These are phyloP conservation scores for Areca catechu DNA, from an alignment of 176 grass and related monocot species.

Conservation along the genomic window DNA sequence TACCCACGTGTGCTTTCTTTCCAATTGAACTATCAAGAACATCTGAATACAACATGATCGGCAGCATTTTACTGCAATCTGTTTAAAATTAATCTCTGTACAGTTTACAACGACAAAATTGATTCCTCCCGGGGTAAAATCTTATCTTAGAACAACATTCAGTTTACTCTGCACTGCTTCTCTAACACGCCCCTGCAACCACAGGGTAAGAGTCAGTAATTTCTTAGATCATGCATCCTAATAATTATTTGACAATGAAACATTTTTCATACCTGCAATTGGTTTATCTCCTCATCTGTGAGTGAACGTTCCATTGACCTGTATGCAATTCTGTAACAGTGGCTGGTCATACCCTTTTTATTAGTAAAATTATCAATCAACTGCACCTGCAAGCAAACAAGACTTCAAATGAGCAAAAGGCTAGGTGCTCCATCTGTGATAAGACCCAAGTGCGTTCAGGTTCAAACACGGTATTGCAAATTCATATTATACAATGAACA, in stretches of 20 bases:
- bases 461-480: too few species aligned
- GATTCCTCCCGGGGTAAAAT: conserved; percentile 13
- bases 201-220: conserved; percentile 6
- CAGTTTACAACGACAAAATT: background rate
- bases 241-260: background rate
- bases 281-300: conserved; percentile 83
- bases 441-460: too few species aligned
- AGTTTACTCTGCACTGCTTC: conserved; percentile 81
- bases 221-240: too few species aligned
- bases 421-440: too few species aligned
- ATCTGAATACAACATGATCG: too few species aligned
- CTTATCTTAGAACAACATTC: conserved; percentile 66
- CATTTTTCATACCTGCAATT: conserved; percentile 47
- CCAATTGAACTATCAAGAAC: too few species aligned
- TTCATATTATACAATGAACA: too few species aligned
- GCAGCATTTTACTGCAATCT: too few species aligned
- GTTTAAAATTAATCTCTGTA: too few species aligned
- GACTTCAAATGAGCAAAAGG: conserved; percentile 2
- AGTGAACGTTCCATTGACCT: conserved; percentile 87
- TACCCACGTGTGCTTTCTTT: too few species aligned
- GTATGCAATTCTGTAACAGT: conserved; percentile 91
- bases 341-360: conserved; percentile 97
- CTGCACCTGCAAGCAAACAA: conserved; percentile 42
- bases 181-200: conserved; percentile 67
- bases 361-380: conserved; percentile 96